phyloP scores from a whole-genome alignment of 2,329 filamentous ascomycete genomes.

The Alternaria solani region DNA sequence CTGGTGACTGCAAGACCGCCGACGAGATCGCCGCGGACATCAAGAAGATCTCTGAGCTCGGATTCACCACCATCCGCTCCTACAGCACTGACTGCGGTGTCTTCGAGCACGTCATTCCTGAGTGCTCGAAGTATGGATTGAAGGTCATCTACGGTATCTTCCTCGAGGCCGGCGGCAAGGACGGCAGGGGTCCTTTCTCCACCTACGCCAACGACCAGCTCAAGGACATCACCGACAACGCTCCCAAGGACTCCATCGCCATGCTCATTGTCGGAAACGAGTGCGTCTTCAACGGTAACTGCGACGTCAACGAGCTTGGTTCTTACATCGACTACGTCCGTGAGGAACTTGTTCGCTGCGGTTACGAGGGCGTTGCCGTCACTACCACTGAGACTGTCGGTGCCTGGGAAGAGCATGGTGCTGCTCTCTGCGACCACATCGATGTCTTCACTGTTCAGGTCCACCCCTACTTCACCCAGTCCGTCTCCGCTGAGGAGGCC shows the following conservation, averaged over 20 bases:
- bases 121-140: slow-evolving; percentile 71
- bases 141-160: slow-evolving; percentile 89
- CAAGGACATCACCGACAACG: slow-evolving; percentile 71
- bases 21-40: slow-evolving; percentile 53
- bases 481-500: slow-evolving; percentile 68
- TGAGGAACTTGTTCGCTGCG: slow-evolving; percentile 66
- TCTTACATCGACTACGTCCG: slow-evolving; percentile 74
- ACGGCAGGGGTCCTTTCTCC: slow-evolving; percentile 52
- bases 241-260: slow-evolving; percentile 76
- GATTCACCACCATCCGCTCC: slow-evolving; percentile 74
- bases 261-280: slow-evolving; percentile 92
- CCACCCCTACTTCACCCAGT: slow-evolving; percentile 91
- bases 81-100: slow-evolving; percentile 93
- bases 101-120: slow-evolving; percentile 76
- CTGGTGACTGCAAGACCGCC: slow-evolving; percentile 55
- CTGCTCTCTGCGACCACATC: slow-evolving; percentile 72
- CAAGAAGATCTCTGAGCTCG: slow-evolving; percentile 53
- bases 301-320: slow-evolving; percentile 69
- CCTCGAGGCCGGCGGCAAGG: slow-evolving; percentile 68
- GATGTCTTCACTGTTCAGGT: slow-evolving; percentile 87
- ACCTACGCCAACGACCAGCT: slow-evolving; percentile 76
- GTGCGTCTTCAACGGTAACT: slow-evolving; percentile 78
- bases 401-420: slow-evolving; percentile 72
- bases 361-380: slow-evolving; percentile 72
- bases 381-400: slow-evolving; percentile 89